Evolutionary conservation across 2,329 filamentous ascomycete genomes (phyloP), one percentile per base, ranked within the genome.

Genomic region (Aspergillus awamori): DNA sequence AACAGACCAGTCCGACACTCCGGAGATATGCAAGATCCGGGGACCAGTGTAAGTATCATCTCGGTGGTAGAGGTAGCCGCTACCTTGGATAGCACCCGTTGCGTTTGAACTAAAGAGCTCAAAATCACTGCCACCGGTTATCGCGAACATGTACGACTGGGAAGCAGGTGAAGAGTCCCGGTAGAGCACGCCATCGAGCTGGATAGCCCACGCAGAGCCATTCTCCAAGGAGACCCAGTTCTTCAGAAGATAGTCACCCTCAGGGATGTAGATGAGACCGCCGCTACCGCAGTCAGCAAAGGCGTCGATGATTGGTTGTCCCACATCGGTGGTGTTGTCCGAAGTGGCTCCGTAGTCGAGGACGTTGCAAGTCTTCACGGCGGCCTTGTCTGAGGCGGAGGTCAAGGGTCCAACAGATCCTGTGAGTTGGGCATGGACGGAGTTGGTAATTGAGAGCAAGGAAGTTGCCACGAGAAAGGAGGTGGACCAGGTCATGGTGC

Each of bases 151-250:
- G 30, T 33, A 33, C 10, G 30, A 33, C 30, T 33, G 30, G 30
- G 30, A 5, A 0, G 30, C 5, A 33, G 30, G 30, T 3, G 30
- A 33, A 0, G 30, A 33, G 30, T 33, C 82, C 1, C 83, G 79
- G 67, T 82, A 81, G 61, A 86, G 82, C 24, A 76, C 77, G 20
- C 83, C 83, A 68, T 86, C 83, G 41, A 85, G 75, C 65, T 84
- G 82, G 13, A 86, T 70, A 2, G 82, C 82, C 76, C 79, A 82
- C 8, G 74, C 80, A 10, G 72, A 77, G 11, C 83, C 83, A 10
- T 78, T 77, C 20, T 70, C 78, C 54, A 85, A 71, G 0, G 70
- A 79, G 2, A 82, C 81, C 81, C 81, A 85, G 0, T 79, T 83
- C 6, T 71, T 69, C 64, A 86, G 75, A 3, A 79, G 81, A 70